A percentile compares a stretch with the other conserved stretches of the same genome.
Evolutionary conservation across 75 land plant species (phyloP).

Genomic region (Adiantum capillusveneris): DNA sequence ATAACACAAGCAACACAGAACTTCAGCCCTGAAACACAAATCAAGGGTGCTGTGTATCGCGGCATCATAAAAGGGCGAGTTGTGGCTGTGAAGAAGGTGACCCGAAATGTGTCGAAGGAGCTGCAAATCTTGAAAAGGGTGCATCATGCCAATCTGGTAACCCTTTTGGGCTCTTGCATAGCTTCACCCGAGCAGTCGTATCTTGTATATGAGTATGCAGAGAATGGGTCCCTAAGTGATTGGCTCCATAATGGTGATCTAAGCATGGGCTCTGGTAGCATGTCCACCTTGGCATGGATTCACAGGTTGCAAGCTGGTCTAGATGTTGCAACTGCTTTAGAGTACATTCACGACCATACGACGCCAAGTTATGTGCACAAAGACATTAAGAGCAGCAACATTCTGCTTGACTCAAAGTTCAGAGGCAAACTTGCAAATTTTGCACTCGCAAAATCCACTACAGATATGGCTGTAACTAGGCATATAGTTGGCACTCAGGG

Average conservation of each 20-base stretch:
- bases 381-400: constrained; percentile 89
- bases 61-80: constrained; percentile 42
- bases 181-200: constrained; percentile 48
- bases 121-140: constrained; percentile 80
- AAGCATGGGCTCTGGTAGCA: constrained; percentile 20
- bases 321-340: constrained; percentile 81
- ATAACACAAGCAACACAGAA: constrained; percentile 52
- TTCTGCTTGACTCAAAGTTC: constrained; percentile 62
- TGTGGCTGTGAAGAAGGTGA: constrained; percentile 88
- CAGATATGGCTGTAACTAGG: constrained; percentile 47
- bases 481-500: constrained; percentile 85
- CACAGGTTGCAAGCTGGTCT: constrained; percentile 63
- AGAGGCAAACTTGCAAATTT: constrained; percentile 91
- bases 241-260: constrained; percentile 42
- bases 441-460: constrained; percentile 68
- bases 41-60: constrained; percentile 70
- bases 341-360: constrained; percentile 93
- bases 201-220: constrained; percentile 75
- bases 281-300: constrained; percentile 41
- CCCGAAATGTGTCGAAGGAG: constrained; percentile 71
- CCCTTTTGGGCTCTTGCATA: constrained; percentile 76
- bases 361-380: constrained; percentile 84
- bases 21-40: constrained; percentile 37
- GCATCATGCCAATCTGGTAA: constrained; percentile 69
- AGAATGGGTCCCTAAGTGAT: constrained; percentile 68